A percentile compares a stretch with the other conserved stretches of the same genome.
Conservation (phyloP, 345 rosid genomes). For the Arabidopsis thaliana region DNA sequence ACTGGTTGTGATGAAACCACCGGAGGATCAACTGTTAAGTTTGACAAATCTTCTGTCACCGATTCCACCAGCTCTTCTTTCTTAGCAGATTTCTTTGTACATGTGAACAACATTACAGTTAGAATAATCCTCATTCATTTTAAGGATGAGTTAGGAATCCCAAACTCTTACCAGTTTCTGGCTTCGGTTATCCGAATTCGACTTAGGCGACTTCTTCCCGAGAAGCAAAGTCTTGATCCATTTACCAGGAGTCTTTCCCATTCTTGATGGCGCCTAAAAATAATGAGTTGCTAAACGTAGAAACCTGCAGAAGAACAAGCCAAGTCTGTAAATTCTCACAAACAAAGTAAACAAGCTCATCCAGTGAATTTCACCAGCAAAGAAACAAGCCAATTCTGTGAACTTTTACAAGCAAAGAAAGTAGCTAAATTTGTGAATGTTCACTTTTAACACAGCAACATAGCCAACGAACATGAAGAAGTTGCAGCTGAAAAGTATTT, state of each 20-base stretch:
- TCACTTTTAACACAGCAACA: constrained; percentile 3
- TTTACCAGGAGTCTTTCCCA: constrained; percentile 84
- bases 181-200: constrained; percentile 53
- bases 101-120: constrained; percentile 24
- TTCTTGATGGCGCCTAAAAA: constrained; percentile 24
- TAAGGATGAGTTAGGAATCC: no score
- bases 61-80: constrained; percentile 51
- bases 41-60: constrained; percentile 49
- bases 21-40: constrained; percentile 48
- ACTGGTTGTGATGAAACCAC: constrained; percentile 40
- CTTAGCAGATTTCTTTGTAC: constrained; percentile 51
- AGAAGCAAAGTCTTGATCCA: constrained; percentile 72
- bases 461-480: not conserved
- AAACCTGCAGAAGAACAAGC: constrained; percentile 43
- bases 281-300: constrained; percentile 18
- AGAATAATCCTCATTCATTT: constrained; percentile 9
- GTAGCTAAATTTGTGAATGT: not conserved
- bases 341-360: not conserved
- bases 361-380: no score
- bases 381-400: constrained; percentile 2
- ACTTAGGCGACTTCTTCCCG: constrained; percentile 78
- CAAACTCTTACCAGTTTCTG: constrained; percentile 50
- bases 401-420: not conserved
- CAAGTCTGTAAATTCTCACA: constrained; percentile 2
- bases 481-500: not conserved